Evolutionary conservation across 176 grass and related monocot genomes (phyloP), one percentile per base, ranked within the genome.

Genomic region (Oryza longistaminata): DNA sequence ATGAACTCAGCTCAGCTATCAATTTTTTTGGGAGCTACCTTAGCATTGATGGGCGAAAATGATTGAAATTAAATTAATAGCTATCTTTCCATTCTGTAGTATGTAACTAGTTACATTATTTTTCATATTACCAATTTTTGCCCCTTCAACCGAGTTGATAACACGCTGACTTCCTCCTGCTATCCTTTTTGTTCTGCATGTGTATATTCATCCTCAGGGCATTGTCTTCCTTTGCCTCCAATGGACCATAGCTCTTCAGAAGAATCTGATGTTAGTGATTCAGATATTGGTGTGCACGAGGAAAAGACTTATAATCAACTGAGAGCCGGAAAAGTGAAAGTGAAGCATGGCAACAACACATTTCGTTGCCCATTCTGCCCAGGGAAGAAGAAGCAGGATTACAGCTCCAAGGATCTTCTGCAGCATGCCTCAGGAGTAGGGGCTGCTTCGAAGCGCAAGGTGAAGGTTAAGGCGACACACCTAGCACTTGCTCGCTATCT

Each of bases 391-490:
- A 97, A 91, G 75, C 87, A 85, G 69, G 79, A 86, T 21, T 97
- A 94, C 80, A 80, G 43, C 37, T 70, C 66, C 0, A 95, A 95
- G 60, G 90, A 95, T 37, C 87, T 95, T 29, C 85, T 93, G 67
- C 91, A 97, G 85, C 95, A 97, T 70, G 88, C 92, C 52, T 82
- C 75, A 31, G 95, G 88, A 82, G 80, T 97, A 24, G 92, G 90
- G 73, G 79, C 82, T 82, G 79, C 90, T 62, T 68, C 58, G 42
- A 97, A 93, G 44, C 73, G 85, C 68, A 86, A 52, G 46, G 84
- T 82, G 25, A 95, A 89, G 74, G 85, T 89, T 52, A 95, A 81
- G 90, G 92, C 92, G 16, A 76, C 78, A 9, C 95, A 97, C 89
- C 82, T 43, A 19, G 95, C 90, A 21, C 91, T 97, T 81, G 91